A percentile compares a stretch with the other conserved stretches of the same genome.
Conservation (phyloP, 805 yeast genomes). For the Saccharomyces jurei region DNA sequence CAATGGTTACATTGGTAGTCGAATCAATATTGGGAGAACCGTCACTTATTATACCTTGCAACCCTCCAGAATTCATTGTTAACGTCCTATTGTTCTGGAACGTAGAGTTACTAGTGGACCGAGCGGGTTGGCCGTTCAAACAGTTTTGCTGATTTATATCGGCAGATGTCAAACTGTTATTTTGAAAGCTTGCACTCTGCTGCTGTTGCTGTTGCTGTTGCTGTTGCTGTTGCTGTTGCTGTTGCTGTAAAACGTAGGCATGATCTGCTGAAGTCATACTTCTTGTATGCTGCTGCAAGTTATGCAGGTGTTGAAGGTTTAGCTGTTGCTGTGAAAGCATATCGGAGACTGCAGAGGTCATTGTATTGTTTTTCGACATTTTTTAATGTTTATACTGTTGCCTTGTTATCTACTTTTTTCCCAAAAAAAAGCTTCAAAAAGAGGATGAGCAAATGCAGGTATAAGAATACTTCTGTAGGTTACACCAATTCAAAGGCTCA, state of each 20-base stretch:
- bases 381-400: background rate
- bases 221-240: conserved; percentile 1
- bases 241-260: conserved; percentile 3
- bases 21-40: background rate
- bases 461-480: background rate
- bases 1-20: background rate
- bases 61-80: background rate
- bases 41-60: background rate
- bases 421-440: background rate
- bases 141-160: background rate
- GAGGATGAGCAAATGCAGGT: background rate
- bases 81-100: background rate
- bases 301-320: conserved; percentile 40
- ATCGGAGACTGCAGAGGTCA: conserved; percentile 30
- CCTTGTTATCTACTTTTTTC: conserved; percentile 1
- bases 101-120: background rate
- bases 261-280: conserved; percentile 32
- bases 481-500: background rate
- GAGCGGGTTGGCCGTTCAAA: background rate
- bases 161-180: background rate
- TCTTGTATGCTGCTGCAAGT: conserved; percentile 36
- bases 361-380: conserved; percentile 32
- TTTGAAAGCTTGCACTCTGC: background rate
- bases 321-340: conserved; percentile 38
- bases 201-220: conserved; percentile 2